Evolutionary conservation across 495 filamentous ascomycete species (phyloP), one percentile per base, ranked within the genome.

Genomic region (Collariella sp.): DNA sequence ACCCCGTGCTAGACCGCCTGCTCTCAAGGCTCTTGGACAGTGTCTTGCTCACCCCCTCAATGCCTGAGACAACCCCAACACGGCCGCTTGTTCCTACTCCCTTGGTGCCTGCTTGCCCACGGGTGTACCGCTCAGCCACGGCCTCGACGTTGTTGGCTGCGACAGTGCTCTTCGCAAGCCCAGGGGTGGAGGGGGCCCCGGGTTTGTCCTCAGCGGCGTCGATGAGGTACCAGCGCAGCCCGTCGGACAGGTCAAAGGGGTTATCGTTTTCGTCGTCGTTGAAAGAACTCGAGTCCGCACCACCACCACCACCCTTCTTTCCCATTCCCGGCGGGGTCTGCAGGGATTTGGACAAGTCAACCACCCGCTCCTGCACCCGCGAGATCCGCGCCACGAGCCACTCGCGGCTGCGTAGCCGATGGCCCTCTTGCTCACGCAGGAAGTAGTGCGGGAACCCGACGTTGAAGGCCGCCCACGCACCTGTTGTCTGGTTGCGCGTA

Each of bases 391-490:
- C 93, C 5, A 99, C 82, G 4, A 99, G 80, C 89, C 91, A 99
- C 61, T 97, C 94, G 22, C 89, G 78, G 26, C 76, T 80, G 38
- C 83, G 76, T 12, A 99, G 77, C 54, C 89, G 86, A 62, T 97
- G 94, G 0, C 77, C 75, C 52, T 96, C 90, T 67, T 94, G 88
- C 68, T 99, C 93, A 29, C 89, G 85, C 0, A 99, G 75, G 73
- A 99, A 99, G 71, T 89, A 96, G 67, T 99, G 93, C 13, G 93
- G 93, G 47, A 89, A 91, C 1, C 89, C 89, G 43, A 97, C 84
- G 63, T 99, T 99, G 75, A 99, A 99, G 3, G 94, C 93, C 5
- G 93, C 93, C 93, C 93, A 99, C 3, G 93, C 90, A 10, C 93
- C 84, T 5, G 89, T 93, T 22, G 85, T 85, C 65, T 95, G 90